A percentile compares a stretch with the other conserved stretches of the same genome.
Conservation (phyloP, 2,329 filamentous ascomycete genomes). For the Penicillium sp. region DNA sequence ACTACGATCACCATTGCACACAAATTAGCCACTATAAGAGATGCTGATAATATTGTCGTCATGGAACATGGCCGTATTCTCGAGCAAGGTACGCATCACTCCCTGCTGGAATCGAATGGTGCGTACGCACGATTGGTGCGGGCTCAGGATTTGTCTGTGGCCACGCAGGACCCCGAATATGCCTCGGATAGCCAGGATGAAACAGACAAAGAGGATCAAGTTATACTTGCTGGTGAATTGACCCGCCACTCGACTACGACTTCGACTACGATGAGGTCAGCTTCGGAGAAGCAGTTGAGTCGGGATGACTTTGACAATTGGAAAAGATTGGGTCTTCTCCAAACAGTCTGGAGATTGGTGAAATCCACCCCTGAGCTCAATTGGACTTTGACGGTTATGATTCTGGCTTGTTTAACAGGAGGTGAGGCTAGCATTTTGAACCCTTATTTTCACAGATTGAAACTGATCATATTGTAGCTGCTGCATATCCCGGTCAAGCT, state of each 20-base stretch:
- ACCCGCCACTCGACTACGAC: constrained; percentile 7
- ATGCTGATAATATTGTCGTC: constrained; percentile 49
- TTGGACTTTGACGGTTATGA: neutral
- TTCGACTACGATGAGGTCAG: constrained; percentile 1
- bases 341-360: constrained; percentile 2
- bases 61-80: constrained; percentile 45
- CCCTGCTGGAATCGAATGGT: constrained; percentile 37
- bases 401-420: neutral
- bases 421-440: neutral
- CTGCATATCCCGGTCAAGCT: constrained; percentile 50
- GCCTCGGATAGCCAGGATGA: neutral
- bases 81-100: constrained; percentile 47
- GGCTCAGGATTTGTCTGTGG: constrained; percentile 48
- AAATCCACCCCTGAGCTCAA: constrained; percentile 5
- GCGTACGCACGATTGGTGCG: constrained; percentile 44
- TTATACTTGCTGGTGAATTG: neutral
- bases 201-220: neutral
- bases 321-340: constrained; percentile 7
- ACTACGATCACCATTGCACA: constrained; percentile 47
- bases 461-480: constrained; percentile 31
- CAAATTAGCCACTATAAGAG: constrained; percentile 45
- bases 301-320: constrained; percentile 12
- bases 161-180: constrained; percentile 15
- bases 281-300: neutral
- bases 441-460: neutral